Evolutionary conservation across 768 basidiomycete species (phyloP).

Genomic region (Suillus weaverae): DNA sequence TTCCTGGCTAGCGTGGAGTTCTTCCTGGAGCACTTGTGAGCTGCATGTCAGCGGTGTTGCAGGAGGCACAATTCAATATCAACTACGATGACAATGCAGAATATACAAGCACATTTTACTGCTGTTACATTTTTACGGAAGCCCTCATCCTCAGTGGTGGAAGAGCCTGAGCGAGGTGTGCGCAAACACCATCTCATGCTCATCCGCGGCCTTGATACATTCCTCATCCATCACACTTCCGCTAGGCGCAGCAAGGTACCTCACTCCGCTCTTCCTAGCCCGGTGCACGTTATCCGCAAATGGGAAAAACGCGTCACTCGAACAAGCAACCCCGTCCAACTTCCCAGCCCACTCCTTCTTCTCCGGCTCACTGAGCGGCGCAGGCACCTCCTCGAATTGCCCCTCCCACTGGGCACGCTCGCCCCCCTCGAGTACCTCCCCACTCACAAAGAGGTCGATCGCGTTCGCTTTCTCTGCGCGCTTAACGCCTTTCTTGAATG

Average conservation of each 20-base stretch:
- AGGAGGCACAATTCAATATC: not conserved
- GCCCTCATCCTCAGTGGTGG: slow-evolving; percentile 62
- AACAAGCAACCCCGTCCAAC: slow-evolving; percentile 87
- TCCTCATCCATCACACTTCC: slow-evolving; percentile 98
- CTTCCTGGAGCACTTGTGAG: slow-evolving; percentile 40
- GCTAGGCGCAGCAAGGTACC: slow-evolving; percentile 86
- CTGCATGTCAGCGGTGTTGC: not conserved
- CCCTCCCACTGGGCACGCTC: slow-evolving; percentile 92
- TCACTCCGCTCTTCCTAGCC: slow-evolving; percentile 87
- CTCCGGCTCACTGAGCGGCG: slow-evolving; percentile 65
- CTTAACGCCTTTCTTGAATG: slow-evolving; percentile 97
- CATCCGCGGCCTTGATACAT: slow-evolving; percentile 95
- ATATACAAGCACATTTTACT: not conserved
- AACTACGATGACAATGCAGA: slow-evolving; percentile 10
- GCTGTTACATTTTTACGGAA: not conserved
- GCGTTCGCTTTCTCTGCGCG: slow-evolving; percentile 98
- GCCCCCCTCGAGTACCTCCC: slow-evolving; percentile 83
- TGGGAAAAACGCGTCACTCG: slow-evolving; percentile 99
- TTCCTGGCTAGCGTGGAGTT: slow-evolving; percentile 59
- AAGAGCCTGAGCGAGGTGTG: slow-evolving; percentile 88
- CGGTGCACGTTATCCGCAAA: slow-evolving; percentile 98
- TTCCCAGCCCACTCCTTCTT: slow-evolving; percentile 69
- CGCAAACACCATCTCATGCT: slow-evolving; percentile 87
- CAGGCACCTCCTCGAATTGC: slow-evolving; percentile 74
- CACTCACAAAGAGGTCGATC: slow-evolving; percentile 93